Percentiles rank a stretch among this genome's conserved stretches.
Evolutionary conservation across 1,284 basidiomycete genomes (phyloP).

Genomic region (Paramarasmius palmivorus): DNA sequence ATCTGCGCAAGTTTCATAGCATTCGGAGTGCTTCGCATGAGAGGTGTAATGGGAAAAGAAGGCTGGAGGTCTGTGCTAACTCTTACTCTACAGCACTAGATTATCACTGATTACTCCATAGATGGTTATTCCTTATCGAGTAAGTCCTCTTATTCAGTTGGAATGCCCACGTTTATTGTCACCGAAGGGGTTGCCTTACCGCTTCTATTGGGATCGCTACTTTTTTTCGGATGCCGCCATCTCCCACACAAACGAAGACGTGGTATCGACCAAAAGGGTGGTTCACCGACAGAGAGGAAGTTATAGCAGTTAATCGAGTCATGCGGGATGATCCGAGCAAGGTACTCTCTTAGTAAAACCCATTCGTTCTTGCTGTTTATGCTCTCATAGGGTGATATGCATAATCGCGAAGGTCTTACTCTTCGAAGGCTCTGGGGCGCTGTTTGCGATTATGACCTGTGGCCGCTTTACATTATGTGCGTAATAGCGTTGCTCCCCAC

Average conservation of each 20-base stretch:
- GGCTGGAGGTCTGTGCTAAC: constrained; percentile 57
- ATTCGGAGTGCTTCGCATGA: constrained; percentile 61
- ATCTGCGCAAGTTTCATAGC: constrained; percentile 65
- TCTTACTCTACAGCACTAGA: constrained; percentile 10
- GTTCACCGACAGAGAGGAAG: constrained; percentile 61
- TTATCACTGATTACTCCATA: constrained; percentile 4
- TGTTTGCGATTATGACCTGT: constrained; percentile 65
- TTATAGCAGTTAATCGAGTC: constrained; percentile 58
- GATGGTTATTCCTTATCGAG: constrained; percentile 51
- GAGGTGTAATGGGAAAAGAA: constrained; percentile 53
- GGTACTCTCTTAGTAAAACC: constrained; percentile 24
- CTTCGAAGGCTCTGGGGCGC: constrained; percentile 54
- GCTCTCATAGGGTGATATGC: constrained; percentile 60
- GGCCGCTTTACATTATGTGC: constrained; percentile 65
- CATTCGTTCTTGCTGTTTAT: not conserved
- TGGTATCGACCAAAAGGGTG: constrained; percentile 72
- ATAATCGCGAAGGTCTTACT: constrained; percentile 74
- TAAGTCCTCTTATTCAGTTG: constrained; percentile 22
- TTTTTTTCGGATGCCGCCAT: constrained; percentile 71
- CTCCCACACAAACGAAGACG: constrained; percentile 66
- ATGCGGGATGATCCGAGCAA: constrained; percentile 73
- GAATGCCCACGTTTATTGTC: not conserved
- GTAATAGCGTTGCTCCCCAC: not conserved
- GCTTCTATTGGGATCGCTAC: constrained; percentile 60
- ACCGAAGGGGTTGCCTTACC: constrained; percentile 39